A percentile compares a stretch with the other conserved stretches of the same genome.
Evolutionary conservation across 768 basidiomycete species (phyloP).

Genomic region (Tulasnella sp.): DNA sequence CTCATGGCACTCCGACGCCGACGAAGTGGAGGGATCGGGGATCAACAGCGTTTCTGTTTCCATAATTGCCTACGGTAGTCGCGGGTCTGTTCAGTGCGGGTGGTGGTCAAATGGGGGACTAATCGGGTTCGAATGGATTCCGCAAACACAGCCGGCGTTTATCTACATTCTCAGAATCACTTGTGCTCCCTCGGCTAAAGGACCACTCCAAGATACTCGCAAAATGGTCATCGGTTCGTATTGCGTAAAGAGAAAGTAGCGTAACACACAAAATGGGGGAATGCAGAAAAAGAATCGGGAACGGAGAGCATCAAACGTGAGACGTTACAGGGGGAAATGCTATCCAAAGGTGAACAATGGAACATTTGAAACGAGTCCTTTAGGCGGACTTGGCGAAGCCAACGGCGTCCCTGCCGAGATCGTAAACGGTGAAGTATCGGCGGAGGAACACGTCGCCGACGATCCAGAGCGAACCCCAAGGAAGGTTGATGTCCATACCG

Average conservation of each 20-base stretch:
- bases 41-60: neutral
- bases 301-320: neutral
- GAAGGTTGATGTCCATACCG: constrained; percentile 82
- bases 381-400: constrained; percentile 60
- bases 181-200: neutral
- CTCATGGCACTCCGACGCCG: neutral
- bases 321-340: neutral
- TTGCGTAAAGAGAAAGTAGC: neutral
- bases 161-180: neutral
- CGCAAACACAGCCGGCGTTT: neutral
- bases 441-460: constrained; percentile 93
- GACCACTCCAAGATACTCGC: neutral
- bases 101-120: neutral
- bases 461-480: constrained; percentile 78
- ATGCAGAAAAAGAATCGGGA: neutral
- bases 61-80: neutral
- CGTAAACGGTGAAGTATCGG: constrained; percentile 88
- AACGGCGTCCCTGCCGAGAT: constrained; percentile 70
- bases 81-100: neutral
- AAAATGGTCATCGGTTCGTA: neutral
- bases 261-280: neutral
- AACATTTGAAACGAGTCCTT: neutral
- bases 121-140: neutral
- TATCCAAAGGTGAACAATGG: neutral
- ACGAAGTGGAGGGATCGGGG: neutral